phyloP scores from a whole-genome alignment of 2,329 filamentous ascomycete species.

The Leptodontidium sp. region DNA sequence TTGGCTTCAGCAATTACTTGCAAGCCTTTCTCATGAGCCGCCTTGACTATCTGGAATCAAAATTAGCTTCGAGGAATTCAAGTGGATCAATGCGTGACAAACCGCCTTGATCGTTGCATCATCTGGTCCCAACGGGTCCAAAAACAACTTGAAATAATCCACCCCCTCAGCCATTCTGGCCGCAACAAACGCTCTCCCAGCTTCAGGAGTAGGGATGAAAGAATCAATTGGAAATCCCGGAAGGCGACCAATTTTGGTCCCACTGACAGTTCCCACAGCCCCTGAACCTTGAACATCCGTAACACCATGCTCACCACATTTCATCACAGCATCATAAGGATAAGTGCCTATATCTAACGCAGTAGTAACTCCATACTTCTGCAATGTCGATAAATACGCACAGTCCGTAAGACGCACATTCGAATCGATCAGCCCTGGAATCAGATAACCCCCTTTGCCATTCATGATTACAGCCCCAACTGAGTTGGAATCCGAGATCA shows the following conservation, averaged over 20 bases:
- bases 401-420: slow-evolving; percentile 17
- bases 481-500: background rate
- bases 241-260: background rate
- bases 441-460: slow-evolving; percentile 10
- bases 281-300: slow-evolving; percentile 11
- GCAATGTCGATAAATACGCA: background rate
- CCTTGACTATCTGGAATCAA: background rate
- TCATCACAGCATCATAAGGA: background rate
- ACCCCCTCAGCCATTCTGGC: slow-evolving; percentile 1
- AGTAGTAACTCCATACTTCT: slow-evolving; percentile 15
- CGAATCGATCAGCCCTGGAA: slow-evolving; percentile 15
- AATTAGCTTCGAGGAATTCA: background rate
- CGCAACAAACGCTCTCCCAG: slow-evolving; percentile 11
- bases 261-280: slow-evolving; percentile 6
- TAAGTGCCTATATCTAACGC: slow-evolving; percentile 11
- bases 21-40: background rate
- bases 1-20: slow-evolving; percentile 11
- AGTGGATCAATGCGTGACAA: background rate
- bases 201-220: background rate
- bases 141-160: slow-evolving; percentile 13
- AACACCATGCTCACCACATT: slow-evolving; percentile 11
- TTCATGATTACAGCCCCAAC: background rate
- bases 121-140: slow-evolving; percentile 14
- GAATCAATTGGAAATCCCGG: slow-evolving; percentile 7
- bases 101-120: slow-evolving; percentile 17